Base-by-base conservation (phyloP, 108 stramenopile genomes). In the Chaetoceros muelleri region DNA sequence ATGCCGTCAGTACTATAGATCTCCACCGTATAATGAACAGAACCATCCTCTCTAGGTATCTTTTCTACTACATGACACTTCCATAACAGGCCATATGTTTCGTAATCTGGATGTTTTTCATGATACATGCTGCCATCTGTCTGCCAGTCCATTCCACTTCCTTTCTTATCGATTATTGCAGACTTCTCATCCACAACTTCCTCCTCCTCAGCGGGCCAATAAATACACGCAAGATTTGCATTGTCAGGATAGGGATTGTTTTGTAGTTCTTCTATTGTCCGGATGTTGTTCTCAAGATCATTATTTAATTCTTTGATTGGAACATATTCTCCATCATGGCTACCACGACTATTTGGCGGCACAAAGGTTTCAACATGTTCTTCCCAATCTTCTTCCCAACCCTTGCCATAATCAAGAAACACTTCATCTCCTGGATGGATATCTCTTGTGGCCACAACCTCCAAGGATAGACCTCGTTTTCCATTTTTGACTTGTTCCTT, bases 351-450 rank as follows among this genome's bases (percentile, higher is more conserved):
- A 2, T 3, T 40, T 10, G 78, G 73, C 20, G 69, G 44, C 22
- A 66, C 52, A 60, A 65, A 85, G 16, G 55, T 52, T 26, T 67
- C 46, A 1, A 71, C 72, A 52, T 86, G 84, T 31, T 63, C 50
- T 21, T 80, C 40, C 88, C 88, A 90, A 3, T 82, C 88, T 10
- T 48, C 45, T 16, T 80, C 67, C 84, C 84, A 90, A 2, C 60
- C 75, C 0, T 66, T 40, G 13, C 88, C 88, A 56, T 85, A 85
- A 67, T 90, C 81, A 28, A 86, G 30, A 7, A 79, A 68, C 8
- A 90, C 53, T 53, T 91, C 89, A 70, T 91, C 89, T 1, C 79
- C 81, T 40, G 71, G 67, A 30, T 72, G 55, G 58, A 91, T 85
- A 50, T 87, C 83, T 3, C 85, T 55, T 7, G 80, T 59, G 17